These are phyloP conservation scores for Filobasidium wieringae DNA, from an alignment of 768 basidiomycete genomes.

Conservation along the genomic window DNA sequence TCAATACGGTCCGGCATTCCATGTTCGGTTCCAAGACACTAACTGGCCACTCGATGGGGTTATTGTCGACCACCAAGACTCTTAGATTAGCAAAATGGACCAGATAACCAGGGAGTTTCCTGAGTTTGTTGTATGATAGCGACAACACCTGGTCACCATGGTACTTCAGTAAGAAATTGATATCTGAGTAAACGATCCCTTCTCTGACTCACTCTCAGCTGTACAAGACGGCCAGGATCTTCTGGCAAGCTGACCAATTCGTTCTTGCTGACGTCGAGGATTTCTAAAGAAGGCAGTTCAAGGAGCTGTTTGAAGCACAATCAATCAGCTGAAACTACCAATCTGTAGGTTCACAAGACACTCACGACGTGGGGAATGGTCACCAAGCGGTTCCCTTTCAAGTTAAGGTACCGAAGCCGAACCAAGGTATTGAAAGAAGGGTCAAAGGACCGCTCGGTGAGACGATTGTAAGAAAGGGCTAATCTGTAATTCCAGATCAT, in stretches of 20 bases:
- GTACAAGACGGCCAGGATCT: conserved; percentile 62
- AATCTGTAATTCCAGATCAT: conserved; percentile 58
- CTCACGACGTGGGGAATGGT: conserved; percentile 78
- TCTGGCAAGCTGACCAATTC: conserved; percentile 68
- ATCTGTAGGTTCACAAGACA: conserved; percentile 12
- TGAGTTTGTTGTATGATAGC: conserved; percentile 71
- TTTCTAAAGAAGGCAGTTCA: conserved; percentile 74
- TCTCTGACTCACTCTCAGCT: conserved; percentile 53
- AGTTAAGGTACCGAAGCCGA: conserved; percentile 37
- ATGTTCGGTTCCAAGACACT: background rate
- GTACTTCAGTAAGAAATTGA: background rate
- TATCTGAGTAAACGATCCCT: background rate
- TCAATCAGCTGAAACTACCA: background rate
- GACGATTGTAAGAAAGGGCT: conserved; percentile 71
- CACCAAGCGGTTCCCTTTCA: conserved; percentile 56
- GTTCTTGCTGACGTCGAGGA: conserved; percentile 87
- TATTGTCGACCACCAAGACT: conserved; percentile 74
- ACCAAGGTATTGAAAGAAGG: conserved; percentile 27
- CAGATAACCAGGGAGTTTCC: conserved; percentile 66
- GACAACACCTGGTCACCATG: conserved; percentile 58
- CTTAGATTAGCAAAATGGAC: conserved; percentile 58
- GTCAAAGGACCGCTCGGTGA: conserved; percentile 48
- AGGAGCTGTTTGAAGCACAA: conserved; percentile 51
- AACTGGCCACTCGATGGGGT: conserved; percentile 84
- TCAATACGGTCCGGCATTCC: background rate